Evolutionary conservation across 2,329 filamentous ascomycete genomes (phyloP).

Genomic region (Cadophora sp.): DNA sequence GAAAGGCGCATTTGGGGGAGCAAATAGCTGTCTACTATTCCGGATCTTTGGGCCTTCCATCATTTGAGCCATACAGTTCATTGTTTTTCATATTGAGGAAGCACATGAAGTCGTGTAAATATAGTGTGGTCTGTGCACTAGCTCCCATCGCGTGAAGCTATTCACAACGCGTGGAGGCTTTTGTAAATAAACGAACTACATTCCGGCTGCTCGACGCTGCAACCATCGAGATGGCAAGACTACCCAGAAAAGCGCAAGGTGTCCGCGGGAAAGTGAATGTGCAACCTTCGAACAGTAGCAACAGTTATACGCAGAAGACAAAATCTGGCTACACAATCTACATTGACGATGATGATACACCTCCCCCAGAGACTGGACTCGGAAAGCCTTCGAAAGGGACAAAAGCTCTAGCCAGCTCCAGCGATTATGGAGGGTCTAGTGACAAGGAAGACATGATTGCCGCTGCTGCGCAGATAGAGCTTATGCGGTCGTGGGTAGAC

Average conservation of each 20-base stretch:
- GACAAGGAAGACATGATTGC: constrained; percentile 5
- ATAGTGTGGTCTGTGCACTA: constrained; percentile 16
- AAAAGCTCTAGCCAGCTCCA: not conserved
- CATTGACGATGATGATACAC: constrained; percentile 13
- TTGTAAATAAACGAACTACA: not conserved
- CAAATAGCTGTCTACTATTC: no score
- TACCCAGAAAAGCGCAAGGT: not conserved
- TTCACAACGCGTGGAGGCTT: constrained; percentile 2
- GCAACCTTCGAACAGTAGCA: not conserved
- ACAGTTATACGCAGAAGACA: not conserved
- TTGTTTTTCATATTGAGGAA: not conserved
- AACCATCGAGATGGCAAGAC: not conserved
- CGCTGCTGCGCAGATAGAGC: constrained; percentile 4
- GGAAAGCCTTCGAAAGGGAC: not conserved
- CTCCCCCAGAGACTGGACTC: constrained; percentile 2
- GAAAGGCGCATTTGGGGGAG: not conserved
- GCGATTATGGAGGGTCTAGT: constrained; percentile 9
- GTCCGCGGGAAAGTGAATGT: not conserved
- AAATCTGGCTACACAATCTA: not conserved
- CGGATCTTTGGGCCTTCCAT: no score
- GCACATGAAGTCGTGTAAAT: constrained; percentile 5
- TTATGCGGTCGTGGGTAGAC: constrained; percentile 27
- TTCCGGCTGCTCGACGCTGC: not conserved
- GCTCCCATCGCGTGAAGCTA: constrained; percentile 8
- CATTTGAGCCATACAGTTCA: no score